Evolutionary conservation across 805 yeast genomes (phyloP).

Genomic region (Saccharomycopsis guyanensis): DNA sequence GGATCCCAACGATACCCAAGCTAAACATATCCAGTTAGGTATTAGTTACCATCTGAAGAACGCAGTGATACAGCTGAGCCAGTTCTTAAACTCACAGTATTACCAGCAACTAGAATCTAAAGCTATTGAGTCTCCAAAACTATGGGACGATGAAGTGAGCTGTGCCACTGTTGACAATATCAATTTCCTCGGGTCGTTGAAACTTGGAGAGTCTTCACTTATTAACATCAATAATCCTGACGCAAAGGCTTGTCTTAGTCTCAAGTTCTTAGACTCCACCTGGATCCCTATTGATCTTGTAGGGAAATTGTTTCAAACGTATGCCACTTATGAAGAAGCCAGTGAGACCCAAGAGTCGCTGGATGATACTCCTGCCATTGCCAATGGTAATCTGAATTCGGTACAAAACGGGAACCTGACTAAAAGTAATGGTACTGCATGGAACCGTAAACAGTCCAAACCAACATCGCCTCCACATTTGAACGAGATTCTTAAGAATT

Average conservation of each 20-base stretch:
- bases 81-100: not conserved
- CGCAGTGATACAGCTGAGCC: slow-evolving; percentile 2
- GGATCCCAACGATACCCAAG: not conserved
- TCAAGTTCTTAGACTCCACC: slow-evolving; percentile 1
- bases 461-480: not conserved
- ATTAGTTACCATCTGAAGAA: slow-evolving; percentile 4
- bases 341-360: too few species aligned
- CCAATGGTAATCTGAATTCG: not conserved
- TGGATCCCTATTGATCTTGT: slow-evolving; percentile 15
- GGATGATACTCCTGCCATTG: not conserved
- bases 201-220: not conserved
- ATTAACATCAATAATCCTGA: slow-evolving; percentile 1
- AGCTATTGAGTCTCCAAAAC: not conserved
- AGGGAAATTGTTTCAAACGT: slow-evolving; percentile 6
- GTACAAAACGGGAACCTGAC: not conserved
- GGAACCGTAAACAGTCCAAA: not conserved
- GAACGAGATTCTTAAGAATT: slow-evolving; percentile 2
- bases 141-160: not conserved
- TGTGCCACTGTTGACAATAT: slow-evolving; percentile 1
- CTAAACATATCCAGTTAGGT: slow-evolving; percentile 3
- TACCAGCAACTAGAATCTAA: not conserved
- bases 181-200: slow-evolving; percentile 3
- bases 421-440: not conserved
- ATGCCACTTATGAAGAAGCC: slow-evolving; percentile 5
- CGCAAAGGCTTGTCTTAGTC: slow-evolving; percentile 6